phyloP scores from a whole-genome alignment of 768 basidiomycete species.

The Boletus tylopilopsis region DNA sequence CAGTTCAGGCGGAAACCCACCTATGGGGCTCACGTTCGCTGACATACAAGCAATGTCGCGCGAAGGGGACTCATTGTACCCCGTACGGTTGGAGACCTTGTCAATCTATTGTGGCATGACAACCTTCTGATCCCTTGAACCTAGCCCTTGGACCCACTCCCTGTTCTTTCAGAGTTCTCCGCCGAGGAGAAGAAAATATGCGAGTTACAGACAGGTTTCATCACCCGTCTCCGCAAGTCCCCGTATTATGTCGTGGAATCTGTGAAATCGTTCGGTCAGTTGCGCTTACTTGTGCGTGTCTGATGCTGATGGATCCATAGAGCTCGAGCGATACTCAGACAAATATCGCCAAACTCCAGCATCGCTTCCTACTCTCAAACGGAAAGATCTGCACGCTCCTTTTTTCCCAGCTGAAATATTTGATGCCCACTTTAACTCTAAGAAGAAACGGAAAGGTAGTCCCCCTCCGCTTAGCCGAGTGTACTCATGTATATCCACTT shows the following conservation, averaged over 20 bases:
- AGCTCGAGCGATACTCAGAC: slow-evolving; percentile 79
- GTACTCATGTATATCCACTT: neutral
- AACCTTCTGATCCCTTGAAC: slow-evolving; percentile 16
- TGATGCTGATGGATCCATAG: slow-evolving; percentile 33
- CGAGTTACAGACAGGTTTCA: slow-evolving; percentile 64
- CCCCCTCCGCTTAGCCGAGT: neutral
- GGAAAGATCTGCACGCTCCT: slow-evolving; percentile 64
- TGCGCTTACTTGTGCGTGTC: neutral
- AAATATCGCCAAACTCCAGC: slow-evolving; percentile 66
- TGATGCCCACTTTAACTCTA: slow-evolving; percentile 77
- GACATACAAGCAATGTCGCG: slow-evolving; percentile 75
- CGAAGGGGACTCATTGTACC: slow-evolving; percentile 77
- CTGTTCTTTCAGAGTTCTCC: slow-evolving; percentile 63
- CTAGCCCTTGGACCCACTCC: slow-evolving; percentile 62
- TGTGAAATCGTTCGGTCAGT: slow-evolving; percentile 56
- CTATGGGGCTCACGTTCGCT: slow-evolving; percentile 78
- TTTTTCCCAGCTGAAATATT: slow-evolving; percentile 80
- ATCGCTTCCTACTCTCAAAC: slow-evolving; percentile 63
- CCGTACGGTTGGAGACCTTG: slow-evolving; percentile 50
- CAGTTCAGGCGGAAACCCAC: slow-evolving; percentile 43
- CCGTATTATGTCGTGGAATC: slow-evolving; percentile 73
- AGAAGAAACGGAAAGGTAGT: slow-evolving; percentile 53
- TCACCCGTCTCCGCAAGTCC: slow-evolving; percentile 60
- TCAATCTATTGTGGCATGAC: slow-evolving; percentile 13
- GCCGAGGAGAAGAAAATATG: slow-evolving; percentile 63